phyloP scores from a whole-genome alignment of 2,329 filamentous ascomycete species.

The Ceratocystis cacaofunesta region DNA sequence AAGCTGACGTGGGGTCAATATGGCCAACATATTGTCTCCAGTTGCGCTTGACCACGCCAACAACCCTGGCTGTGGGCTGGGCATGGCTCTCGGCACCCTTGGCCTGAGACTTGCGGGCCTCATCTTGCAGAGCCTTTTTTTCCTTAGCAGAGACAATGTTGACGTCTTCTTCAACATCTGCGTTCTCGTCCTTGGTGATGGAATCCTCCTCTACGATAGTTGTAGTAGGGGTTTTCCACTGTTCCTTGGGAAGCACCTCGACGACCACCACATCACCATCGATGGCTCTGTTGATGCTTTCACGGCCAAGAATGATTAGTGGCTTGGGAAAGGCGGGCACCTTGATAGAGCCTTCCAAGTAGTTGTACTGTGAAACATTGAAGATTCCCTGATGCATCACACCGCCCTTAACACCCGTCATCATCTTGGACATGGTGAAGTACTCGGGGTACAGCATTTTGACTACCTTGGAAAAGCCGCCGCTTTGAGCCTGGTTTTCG shows the following conservation, averaged over 20 bases:
- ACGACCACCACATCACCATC: conserved; percentile 88
- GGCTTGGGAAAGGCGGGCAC: conserved; percentile 82
- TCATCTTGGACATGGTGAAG: conserved; percentile 76
- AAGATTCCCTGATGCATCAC: conserved; percentile 88
- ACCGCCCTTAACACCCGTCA: conserved; percentile 80
- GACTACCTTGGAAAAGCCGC: conserved; percentile 40
- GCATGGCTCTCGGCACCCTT: conserved; percentile 60
- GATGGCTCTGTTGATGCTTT: conserved; percentile 90
- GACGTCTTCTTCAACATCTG: conserved; percentile 67
- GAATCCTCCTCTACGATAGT: conserved; percentile 92
- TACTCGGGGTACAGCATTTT: conserved; percentile 81
- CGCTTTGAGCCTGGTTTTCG: conserved; percentile 55
- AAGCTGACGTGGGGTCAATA: conserved; percentile 74
- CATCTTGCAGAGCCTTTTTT: conserved; percentile 72
- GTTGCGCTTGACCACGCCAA: conserved; percentile 86
- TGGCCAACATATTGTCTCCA: conserved; percentile 98
- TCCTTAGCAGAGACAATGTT: conserved; percentile 53
- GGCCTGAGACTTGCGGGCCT: conserved; percentile 73
- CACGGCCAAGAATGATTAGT: conserved; percentile 73
- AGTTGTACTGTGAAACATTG: conserved; percentile 96
- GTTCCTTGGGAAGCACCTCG: conserved; percentile 80
- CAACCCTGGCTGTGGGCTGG: conserved; percentile 82
- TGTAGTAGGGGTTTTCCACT: conserved; percentile 92
- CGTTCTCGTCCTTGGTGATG: conserved; percentile 83
- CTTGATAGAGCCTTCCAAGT: conserved; percentile 82